A percentile compares a stretch with the other conserved stretches of the same genome.
These are phyloP conservation scores for Skeletonema marinoi DNA, from an alignment of 108 stramenopile species.

Conservation along the genomic window DNA sequence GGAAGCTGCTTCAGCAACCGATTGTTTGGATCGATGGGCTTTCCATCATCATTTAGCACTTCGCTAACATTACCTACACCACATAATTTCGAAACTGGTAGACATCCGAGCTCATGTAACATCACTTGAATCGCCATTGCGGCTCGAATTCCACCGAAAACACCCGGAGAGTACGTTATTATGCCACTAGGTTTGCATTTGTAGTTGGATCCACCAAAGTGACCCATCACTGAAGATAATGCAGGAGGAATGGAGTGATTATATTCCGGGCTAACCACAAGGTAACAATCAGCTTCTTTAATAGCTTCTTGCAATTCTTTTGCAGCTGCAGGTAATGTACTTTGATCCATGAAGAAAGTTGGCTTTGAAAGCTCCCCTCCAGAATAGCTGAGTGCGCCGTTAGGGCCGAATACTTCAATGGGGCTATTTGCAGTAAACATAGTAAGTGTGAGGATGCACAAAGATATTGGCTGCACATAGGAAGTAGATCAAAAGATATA, in stretches of 20 bases:
- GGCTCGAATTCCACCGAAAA: conserved; percentile 62
- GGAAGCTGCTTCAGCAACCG: conserved; percentile 66
- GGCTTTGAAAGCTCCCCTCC: conserved; percentile 53
- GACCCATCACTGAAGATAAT: conserved; percentile 58
- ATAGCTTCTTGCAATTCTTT: conserved; percentile 50
- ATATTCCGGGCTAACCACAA: conserved; percentile 67
- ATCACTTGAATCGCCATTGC: conserved; percentile 62
- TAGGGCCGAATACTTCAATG: conserved; percentile 53
- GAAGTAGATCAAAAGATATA: background rate
- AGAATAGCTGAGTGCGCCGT: conserved; percentile 55
- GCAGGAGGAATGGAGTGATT: conserved; percentile 68
- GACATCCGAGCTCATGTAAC: conserved; percentile 68
- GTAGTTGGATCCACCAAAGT: conserved; percentile 62
- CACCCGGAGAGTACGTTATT: conserved; percentile 61
- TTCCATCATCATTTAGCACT: conserved; percentile 53
- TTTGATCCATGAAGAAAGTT: conserved; percentile 46
- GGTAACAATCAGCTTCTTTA: conserved; percentile 64
- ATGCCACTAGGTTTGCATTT: conserved; percentile 64
- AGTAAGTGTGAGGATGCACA: background rate
- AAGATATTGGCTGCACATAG: background rate
- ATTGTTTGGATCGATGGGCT: conserved; percentile 52
- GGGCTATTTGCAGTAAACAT: conserved; percentile 18
- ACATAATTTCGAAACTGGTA: conserved; percentile 64
- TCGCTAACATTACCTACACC: conserved; percentile 50
- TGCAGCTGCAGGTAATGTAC: conserved; percentile 44